These are phyloP conservation scores for Aspergillus ibericus DNA, from an alignment of 2,329 filamentous ascomycete species.

Conservation along the genomic window DNA sequence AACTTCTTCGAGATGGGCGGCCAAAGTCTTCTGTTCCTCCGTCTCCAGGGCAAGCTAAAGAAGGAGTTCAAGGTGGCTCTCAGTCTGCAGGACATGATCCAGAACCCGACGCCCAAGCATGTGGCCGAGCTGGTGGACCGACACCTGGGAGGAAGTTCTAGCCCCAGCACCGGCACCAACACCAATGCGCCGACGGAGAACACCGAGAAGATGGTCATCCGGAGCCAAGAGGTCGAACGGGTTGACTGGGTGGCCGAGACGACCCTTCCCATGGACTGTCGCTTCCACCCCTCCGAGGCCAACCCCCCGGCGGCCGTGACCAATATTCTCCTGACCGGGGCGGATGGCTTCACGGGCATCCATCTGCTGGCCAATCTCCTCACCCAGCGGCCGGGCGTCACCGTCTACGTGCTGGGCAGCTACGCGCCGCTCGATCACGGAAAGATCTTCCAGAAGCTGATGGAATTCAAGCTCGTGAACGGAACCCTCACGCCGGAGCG, in stretches of 20 bases:
- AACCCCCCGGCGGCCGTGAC: background rate
- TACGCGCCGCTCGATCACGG: background rate
- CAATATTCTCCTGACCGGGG: background rate
- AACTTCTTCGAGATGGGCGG: conserved; percentile 1
- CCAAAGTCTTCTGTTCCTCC: background rate
- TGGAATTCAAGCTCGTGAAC: background rate
- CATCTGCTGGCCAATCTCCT: background rate
- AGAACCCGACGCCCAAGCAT: background rate
- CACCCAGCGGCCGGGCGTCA: background rate
- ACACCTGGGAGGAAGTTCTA: background rate
- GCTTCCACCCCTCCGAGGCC: background rate
- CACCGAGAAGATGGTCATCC: background rate
- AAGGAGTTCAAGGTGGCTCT: background rate
- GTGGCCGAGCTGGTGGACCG: background rate
- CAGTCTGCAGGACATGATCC: background rate
- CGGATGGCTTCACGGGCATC: background rate
- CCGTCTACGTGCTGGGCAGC: background rate
- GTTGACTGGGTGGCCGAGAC: background rate
- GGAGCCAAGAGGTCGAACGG: background rate
- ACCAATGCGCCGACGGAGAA: background rate
- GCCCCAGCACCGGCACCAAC: background rate
- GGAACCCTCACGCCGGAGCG: background rate
- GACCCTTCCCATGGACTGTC: background rate
- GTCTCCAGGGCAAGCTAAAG: background rate
- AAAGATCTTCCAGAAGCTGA: background rate